Evolutionary conservation across 2,329 filamentous ascomycete species (phyloP).

Genomic region (Aspergillus quadrilineatus): DNA sequence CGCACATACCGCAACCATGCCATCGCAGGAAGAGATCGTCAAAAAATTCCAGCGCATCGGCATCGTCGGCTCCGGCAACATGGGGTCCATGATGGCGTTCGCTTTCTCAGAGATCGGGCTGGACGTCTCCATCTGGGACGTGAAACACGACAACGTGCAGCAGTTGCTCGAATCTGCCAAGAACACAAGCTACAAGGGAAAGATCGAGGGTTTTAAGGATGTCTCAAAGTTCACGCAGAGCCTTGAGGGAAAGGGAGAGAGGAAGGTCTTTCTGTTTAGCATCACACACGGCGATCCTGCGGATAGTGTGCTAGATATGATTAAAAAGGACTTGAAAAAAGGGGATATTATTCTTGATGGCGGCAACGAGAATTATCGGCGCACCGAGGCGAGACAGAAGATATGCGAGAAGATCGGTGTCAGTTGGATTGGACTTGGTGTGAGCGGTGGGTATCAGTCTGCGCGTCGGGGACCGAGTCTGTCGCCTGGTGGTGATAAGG

Average conservation of each 20-base stretch:
- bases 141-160: slow-evolving; percentile 35
- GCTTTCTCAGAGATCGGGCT: slow-evolving; percentile 41
- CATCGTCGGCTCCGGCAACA: slow-evolving; percentile 42
- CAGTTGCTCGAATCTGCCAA: slow-evolving; percentile 27
- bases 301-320: slow-evolving; percentile 35
- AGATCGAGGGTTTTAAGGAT: slow-evolving; percentile 35
- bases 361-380: slow-evolving; percentile 66
- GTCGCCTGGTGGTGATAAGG: slow-evolving; percentile 62
- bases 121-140: slow-evolving; percentile 43
- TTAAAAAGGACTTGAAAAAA: slow-evolving; percentile 54
- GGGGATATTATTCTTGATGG: slow-evolving; percentile 69
- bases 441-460: slow-evolving; percentile 68
- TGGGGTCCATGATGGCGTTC: slow-evolving; percentile 46
- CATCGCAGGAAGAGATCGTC: slow-evolving; percentile 3
- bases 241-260: slow-evolving; percentile 31
- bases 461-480: slow-evolving; percentile 66
- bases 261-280: slow-evolving; percentile 42
- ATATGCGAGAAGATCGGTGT: slow-evolving; percentile 58
- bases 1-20: slow-evolving; percentile 19
- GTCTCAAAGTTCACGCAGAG: slow-evolving; percentile 38
- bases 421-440: slow-evolving; percentile 66
- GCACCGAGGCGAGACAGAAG: slow-evolving; percentile 62
- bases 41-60: slow-evolving; percentile 39
- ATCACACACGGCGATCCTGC: slow-evolving; percentile 42
- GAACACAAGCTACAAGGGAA: slow-evolving; percentile 29